Base-by-base conservation (phyloP, 345 rosid genomes). In the Anacardium occidentale region DNA sequence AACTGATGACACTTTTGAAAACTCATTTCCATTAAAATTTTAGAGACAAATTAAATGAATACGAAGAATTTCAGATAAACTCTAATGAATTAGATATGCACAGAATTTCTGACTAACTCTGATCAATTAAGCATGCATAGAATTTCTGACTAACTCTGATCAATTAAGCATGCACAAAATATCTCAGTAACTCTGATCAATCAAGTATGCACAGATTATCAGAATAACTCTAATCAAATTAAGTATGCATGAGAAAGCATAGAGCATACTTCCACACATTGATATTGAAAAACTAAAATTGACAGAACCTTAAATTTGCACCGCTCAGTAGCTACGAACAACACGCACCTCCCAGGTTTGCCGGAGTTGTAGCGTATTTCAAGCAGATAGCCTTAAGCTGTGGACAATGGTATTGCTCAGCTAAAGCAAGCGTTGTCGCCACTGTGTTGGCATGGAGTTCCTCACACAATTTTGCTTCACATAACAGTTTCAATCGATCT, bases 341-440 rank as follows among this genome's bases (percentile, higher is more conserved):
- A 84, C 75, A 86, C 91, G 3, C 73, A 93, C 98, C 99, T 82
- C 90, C 85, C 86, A 91, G 81, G 75, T 93, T 96, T 74, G 76
- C 67, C 25, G 96, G 93, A 81, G 75, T 83, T 65, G 94, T 90
- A 65, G 90, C 94, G 80, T 87, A 96, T 74, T 91, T 87, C 80
- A 96, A 76, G 83, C 99, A 93, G 79, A 85, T 78, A 20, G 87
- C 84, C 82, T 91, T 93, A 50, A 96, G 91, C 70, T 89, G 91
- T 60, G 79, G 74, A 74, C 91, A 88, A 4, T 93, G 99, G 73
- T 93, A 95, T 77, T 91, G 96, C 80, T 96, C 98, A 11, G 99
- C 98, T 13, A 96, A 78, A 26, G 95, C 98, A 70, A 96, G 97
- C 11, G 98, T 96, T 10, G 91, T 86, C n/a, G 97, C 98, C 75